A percentile compares a stretch with the other conserved stretches of the same genome.
Evolutionary conservation across 192 early-diverging fungal genomes (phyloP).

Genomic region (Phycomyces nitens): DNA sequence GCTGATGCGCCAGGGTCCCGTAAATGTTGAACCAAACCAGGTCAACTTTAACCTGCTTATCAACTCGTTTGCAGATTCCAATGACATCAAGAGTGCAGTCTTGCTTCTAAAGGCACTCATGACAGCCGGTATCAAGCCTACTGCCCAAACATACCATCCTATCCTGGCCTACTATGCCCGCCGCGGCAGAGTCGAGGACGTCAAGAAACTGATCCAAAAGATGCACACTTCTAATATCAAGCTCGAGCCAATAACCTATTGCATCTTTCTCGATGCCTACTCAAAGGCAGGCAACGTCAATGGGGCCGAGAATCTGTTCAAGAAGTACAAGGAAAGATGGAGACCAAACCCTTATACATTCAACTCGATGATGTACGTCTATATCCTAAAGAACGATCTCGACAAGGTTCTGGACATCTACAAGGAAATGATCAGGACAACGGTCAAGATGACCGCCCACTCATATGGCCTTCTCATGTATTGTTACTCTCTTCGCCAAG

Average conservation of each 20-base stretch:
- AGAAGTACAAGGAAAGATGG: constrained; percentile 59
- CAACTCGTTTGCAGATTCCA: constrained; percentile 26
- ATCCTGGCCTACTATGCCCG: constrained; percentile 43
- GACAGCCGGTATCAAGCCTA: constrained; percentile 19
- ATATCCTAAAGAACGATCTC: constrained; percentile 47
- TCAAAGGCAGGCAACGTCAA: constrained; percentile 62
- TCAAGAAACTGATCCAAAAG: background rate
- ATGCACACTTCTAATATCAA: constrained; percentile 16
- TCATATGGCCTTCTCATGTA: constrained; percentile 45
- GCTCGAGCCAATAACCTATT: constrained; percentile 46
- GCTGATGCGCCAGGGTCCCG: background rate
- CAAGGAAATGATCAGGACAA: constrained; percentile 38
- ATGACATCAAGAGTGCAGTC: constrained; percentile 38
- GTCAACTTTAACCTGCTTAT: constrained; percentile 46
- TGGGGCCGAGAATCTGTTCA: constrained; percentile 75
- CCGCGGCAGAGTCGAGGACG: constrained; percentile 33
- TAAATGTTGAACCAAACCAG: constrained; percentile 20
- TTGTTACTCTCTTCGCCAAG: constrained; percentile 37
- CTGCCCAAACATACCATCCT: constrained; percentile 30
- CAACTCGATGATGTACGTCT: constrained; percentile 79
- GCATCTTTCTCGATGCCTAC: constrained; percentile 76
- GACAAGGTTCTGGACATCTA: constrained; percentile 43
- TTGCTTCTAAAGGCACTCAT: constrained; percentile 39
- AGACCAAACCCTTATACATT: constrained; percentile 71
- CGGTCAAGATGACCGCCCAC: constrained; percentile 37